These are phyloP conservation scores for Blastomyces parvus DNA, from an alignment of 2,329 filamentous ascomycete genomes.

Conservation along the genomic window DNA sequence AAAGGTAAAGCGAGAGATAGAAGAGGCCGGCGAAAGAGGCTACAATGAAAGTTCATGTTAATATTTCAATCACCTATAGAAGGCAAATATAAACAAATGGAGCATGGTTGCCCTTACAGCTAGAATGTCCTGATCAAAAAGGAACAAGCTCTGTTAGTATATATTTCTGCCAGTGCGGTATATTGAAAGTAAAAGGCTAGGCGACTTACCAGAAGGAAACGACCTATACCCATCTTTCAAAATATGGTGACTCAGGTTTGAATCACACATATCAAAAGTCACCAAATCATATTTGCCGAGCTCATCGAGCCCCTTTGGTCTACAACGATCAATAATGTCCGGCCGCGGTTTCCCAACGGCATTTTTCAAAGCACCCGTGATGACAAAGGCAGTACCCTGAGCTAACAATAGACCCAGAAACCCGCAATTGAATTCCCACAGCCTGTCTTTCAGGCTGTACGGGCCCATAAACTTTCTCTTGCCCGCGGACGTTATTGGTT, in stretches of 20 bases:
- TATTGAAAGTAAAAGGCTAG: not conserved
- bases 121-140: constrained; percentile 36
- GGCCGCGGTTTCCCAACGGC: constrained; percentile 51
- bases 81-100: not conserved
- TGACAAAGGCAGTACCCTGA: constrained; percentile 47
- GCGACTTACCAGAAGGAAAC: constrained; percentile 44
- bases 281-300: constrained; percentile 23
- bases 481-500: constrained; percentile 28
- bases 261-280: constrained; percentile 4
- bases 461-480: constrained; percentile 35
- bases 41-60: constrained; percentile 21
- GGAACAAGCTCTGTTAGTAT: constrained; percentile 11
- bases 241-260: constrained; percentile 33
- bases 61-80: constrained; percentile 16
- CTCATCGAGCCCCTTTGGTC: constrained; percentile 27
- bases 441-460: constrained; percentile 46
- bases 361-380: constrained; percentile 50
- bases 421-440: constrained; percentile 56
- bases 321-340: constrained; percentile 49
- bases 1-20: constrained; percentile 50
- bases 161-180: not conserved
- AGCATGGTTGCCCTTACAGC: constrained; percentile 33
- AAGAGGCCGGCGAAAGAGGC: constrained; percentile 51
- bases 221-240: constrained; percentile 52
- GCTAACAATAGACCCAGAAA: constrained; percentile 48